Base-by-base conservation (phyloP, 768 basidiomycete genomes). In the Rhodotorula babjevae region DNA sequence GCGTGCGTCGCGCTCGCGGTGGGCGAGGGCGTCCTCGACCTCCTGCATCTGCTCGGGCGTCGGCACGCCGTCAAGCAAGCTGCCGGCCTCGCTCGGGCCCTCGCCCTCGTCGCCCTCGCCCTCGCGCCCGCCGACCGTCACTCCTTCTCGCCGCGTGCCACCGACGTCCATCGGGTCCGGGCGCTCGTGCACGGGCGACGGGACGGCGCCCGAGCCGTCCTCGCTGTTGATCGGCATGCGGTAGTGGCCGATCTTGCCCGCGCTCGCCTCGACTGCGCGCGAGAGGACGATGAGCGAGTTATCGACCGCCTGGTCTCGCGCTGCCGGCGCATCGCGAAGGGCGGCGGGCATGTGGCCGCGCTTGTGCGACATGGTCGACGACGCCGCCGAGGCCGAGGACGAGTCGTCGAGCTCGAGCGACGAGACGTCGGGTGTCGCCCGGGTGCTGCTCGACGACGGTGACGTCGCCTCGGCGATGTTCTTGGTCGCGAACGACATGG, bases 401-500 rank as follows among this genome's bases (percentile, higher is more conserved):
- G 57, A 36, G 65, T 25, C n/a, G 47, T 49, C 47, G 47, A 49
- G 47, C 21, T 18, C 19, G 21, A 21, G 47, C 3, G 47, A 49
- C 19, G 47, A 36, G 5, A 36, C 36, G 9, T 36, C 36, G 36
- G 36, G 36, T 9, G 36, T 36, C 5, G 36, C 36, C 4, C 36
- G 36, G 9, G 36, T 9, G 9, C 36, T 36, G 36, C 36, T 36
- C 36, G 36, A 5, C 36, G 49, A 31, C 5, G 61, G 19, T n/a
- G 19, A 25, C 14, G 56, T 15, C 16, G n/a, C 23, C 49, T 36
- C 63, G 25, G 11, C 19, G 14, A 71, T 27, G 6, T 18, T 25
- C 15, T 29, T 46, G 14, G 63, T 65, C 18, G 60, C 69, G 53
- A 62, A 64, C n/a, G 31, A 27, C 1, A 71, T 53, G 52, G 46